Evolutionary conservation across 495 filamentous ascomycete species (phyloP), one percentile per base, ranked within the genome.

Genomic region (Monascus purpureus): DNA sequence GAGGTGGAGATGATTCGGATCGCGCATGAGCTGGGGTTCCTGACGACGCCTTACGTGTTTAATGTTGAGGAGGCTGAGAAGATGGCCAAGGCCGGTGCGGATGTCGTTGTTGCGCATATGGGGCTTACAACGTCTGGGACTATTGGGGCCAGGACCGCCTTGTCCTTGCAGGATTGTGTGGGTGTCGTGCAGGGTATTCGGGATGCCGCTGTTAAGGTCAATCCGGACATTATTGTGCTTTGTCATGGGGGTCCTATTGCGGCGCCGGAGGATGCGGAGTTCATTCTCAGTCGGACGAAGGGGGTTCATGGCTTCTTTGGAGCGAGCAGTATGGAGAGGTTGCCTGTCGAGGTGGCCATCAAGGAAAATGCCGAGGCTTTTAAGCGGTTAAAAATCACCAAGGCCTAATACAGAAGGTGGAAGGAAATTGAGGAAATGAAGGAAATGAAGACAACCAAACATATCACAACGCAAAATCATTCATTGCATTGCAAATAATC

Each of bases 11-110:
- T 80, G 69, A 61, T 82, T 14, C 48, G 55, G 2, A 31, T 48
- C 1, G 76, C 78, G 12, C 60, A 56, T 13, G 47, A 59, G 31
- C 57, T 75, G 57, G 73, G 64, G 3, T 45, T 81, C 8, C 47
- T 81, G 3, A 80, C 77, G 0, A 74, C 75, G 1, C 76, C 77
- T 7, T 82, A 82, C 43, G 76, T 77, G 12, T 82, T 81, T 44
- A 70, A 57, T 31, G 54, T 58, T 1, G 64, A 68, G 2, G 70
- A 80, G 41, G 73, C 65, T 11, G 50, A 54, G 23, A 46, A 49
- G 18, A 83, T 83, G 76, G 56, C 67, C 4, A 37, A 57, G 2
- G 77, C 70, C 0, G 75, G 76, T 0, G 78, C 76, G 0, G 77
- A 82, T 48, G 56, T 80, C 8, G 29, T 83, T 0, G 77, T 81